Evolutionary conservation across 192 early-diverging fungal genomes (phyloP), one percentile per base, ranked within the genome.

Genomic region (Mortierella hygrophila): DNA sequence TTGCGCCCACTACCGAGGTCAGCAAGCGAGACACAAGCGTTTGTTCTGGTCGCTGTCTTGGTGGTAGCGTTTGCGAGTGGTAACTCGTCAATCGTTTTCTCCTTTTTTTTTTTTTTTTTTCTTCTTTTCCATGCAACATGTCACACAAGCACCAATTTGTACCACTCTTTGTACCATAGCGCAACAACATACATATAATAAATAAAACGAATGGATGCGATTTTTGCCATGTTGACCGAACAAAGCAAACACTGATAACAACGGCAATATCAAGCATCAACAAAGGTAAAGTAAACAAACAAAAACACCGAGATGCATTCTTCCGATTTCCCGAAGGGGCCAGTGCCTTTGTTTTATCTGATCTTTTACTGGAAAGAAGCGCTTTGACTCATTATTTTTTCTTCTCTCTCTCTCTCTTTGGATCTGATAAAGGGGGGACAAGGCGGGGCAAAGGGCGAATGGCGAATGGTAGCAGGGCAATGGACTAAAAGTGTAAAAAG

Each of bases 31-130:
- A 78, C 41, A 60, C 82, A 49, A 76, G 72, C 23, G 72, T 83
- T 23, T 83, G 82, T 54, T 78, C 82, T 9, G 76, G 82, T 55
- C 72, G 82, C 41, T 83, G 82, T 60, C 76, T 75, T 70, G 82
- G 76, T 44, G 77, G 72, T 52, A 77, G 76, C 35, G 77, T 83
- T 13, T 83, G 82, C 38, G 82, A 83, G 44, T 83, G 82, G 82
- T 83, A 38, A 60, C 65, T n/a, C 70, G 13, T 68, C 65, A 68
- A 68, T 26, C 65, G 4, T n/a, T 18, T 6, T 40, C 4, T 70
- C n/a, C 21, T 37, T 76, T 23, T 47, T 37, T 70, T 41, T 37
- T 21, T 71, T 71, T 3, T 26, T 10, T n/a, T n/a, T 9, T 71
- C 16, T 4, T 44, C 6, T 41, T 71, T 42, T 41, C 23, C 60